phyloP scores from a whole-genome alignment of 768 basidiomycete genomes.

The Boletus tomentosulus region DNA sequence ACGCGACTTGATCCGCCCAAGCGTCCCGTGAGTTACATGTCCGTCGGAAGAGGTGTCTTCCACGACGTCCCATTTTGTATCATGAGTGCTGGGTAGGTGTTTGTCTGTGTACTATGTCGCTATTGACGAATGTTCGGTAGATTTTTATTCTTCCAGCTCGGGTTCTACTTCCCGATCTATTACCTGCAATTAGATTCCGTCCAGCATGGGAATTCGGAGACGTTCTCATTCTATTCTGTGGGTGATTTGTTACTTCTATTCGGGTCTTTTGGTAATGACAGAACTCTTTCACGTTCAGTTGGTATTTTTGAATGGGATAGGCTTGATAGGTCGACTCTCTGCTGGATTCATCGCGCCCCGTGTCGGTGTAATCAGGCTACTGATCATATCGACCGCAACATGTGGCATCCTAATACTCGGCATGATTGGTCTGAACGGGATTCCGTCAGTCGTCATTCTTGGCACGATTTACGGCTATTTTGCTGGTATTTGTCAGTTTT shows the following conservation, averaged over 20 bases:
- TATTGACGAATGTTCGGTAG: neutral
- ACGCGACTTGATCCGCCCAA: conserved; percentile 37
- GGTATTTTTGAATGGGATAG: conserved; percentile 40
- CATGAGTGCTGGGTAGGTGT: conserved; percentile 20
- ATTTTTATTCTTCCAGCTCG: conserved; percentile 28
- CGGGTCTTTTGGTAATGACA: neutral
- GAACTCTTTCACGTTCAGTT: neutral
- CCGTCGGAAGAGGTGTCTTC: conserved; percentile 10
- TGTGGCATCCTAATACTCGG: conserved; percentile 40
- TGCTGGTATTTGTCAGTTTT: conserved; percentile 30
- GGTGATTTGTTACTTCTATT: neutral
- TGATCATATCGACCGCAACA: conserved; percentile 32
- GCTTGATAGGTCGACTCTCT: conserved; percentile 48
- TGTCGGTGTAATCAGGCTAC: conserved; percentile 42
- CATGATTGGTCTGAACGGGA: conserved; percentile 37
- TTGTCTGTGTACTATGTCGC: neutral
- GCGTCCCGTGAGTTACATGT: conserved; percentile 10
- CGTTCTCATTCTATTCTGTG: conserved; percentile 55
- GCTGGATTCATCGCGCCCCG: conserved; percentile 39
- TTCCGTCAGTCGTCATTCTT: conserved; percentile 36
- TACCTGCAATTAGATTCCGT: conserved; percentile 54
- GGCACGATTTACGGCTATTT: conserved; percentile 46
- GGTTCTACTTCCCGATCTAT: conserved; percentile 49
- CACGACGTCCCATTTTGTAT: conserved; percentile 14
- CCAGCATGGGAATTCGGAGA: conserved; percentile 40